Conservation (phyloP, 1,139 yeast species). For the Suhomyces wounanorum region DNA sequence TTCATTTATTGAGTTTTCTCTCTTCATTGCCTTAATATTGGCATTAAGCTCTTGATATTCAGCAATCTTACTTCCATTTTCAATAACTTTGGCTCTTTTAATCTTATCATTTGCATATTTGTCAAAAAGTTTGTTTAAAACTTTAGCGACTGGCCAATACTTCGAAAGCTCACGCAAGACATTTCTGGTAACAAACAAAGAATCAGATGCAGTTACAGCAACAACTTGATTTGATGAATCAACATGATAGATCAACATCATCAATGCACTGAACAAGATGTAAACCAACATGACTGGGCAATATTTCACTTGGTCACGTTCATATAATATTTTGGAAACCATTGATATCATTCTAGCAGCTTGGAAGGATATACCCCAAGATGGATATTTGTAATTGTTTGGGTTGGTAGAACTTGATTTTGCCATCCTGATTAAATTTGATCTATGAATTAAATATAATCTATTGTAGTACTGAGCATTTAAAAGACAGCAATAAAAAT, state of each 20-base stretch:
- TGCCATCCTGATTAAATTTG: slow-evolving; percentile 61
- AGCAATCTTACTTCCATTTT: slow-evolving; percentile 40
- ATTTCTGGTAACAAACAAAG: slow-evolving; percentile 52
- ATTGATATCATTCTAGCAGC: slow-evolving; percentile 80
- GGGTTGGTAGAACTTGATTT: slow-evolving; percentile 44
- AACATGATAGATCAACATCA: slow-evolving; percentile 74
- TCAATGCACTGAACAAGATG: slow-evolving; percentile 66
- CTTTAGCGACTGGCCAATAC: slow-evolving; percentile 48
- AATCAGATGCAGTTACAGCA: slow-evolving; percentile 60
- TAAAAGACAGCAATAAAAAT: slow-evolving; percentile 59
- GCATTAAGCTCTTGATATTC: slow-evolving; percentile 40
- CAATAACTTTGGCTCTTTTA: slow-evolving; percentile 48
- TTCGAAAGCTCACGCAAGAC: slow-evolving; percentile 56
- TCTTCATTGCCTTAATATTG: slow-evolving; percentile 28
- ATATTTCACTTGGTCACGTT: slow-evolving; percentile 52
- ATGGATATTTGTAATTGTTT: slow-evolving; percentile 62
- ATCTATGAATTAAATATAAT: slow-evolving; percentile 69
- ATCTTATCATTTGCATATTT: slow-evolving; percentile 49
- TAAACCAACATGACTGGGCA: slow-evolving; percentile 61
- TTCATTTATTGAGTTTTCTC: slow-evolving; percentile 23
- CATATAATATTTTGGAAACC: slow-evolving; percentile 60
- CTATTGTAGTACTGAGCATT: slow-evolving; percentile 76
- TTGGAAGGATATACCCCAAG: slow-evolving; percentile 85
- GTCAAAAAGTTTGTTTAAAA: slow-evolving; percentile 44
- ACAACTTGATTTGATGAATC: slow-evolving; percentile 60